phyloP scores from a whole-genome alignment of 129 eudicot genomes.

The Lactuca saligna region DNA sequence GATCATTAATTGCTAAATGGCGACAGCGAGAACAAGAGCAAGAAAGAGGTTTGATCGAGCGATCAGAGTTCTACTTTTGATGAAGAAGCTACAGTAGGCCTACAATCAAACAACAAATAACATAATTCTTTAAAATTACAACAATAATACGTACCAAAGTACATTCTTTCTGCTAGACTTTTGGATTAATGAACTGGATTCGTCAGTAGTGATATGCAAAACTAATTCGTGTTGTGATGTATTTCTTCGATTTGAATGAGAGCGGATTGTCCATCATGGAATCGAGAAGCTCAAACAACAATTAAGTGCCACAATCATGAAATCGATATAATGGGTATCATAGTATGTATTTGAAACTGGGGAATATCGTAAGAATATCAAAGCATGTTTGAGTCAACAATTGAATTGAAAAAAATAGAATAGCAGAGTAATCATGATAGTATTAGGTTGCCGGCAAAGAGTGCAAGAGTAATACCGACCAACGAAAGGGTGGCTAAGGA shows the following conservation, averaged over 20 bases:
- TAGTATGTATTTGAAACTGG: not conserved
- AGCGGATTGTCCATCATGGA: constrained; percentile 23
- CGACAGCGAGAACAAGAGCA: too few species aligned
- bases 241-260: constrained; percentile 12
- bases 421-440: too few species aligned
- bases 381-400: not conserved
- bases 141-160: not conserved
- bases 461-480: too few species aligned
- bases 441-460: too few species aligned
- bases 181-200: constrained; percentile 14
- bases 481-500: too few species aligned
- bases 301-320: constrained; percentile 9
- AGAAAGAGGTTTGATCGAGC: too few species aligned
- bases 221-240: not conserved
- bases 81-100: too few species aligned
- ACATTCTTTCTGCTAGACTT: constrained; percentile 45
- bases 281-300: constrained; percentile 17
- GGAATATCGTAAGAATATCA: not conserved
- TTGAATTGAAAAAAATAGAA: too few species aligned
- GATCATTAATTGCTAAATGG: too few species aligned
- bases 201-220: constrained; percentile 11
- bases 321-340: not conserved
- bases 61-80: too few species aligned
- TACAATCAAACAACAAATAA: too few species aligned
- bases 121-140: too few species aligned